These are phyloP conservation scores for Fusarium sp. DNA, from an alignment of 2,329 filamentous ascomycete genomes.

Conservation along the genomic window DNA sequence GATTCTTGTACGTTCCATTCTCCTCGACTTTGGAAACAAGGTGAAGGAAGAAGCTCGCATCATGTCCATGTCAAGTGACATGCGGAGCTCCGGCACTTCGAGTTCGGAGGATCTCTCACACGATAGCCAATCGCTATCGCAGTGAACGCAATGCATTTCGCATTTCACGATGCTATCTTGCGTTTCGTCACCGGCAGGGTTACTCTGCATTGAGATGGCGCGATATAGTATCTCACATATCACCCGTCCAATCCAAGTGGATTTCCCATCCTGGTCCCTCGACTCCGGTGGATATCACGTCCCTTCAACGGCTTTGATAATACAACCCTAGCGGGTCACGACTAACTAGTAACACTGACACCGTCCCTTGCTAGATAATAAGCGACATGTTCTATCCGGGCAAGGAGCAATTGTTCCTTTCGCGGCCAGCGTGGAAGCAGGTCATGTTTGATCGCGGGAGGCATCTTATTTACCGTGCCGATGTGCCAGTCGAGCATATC, in stretches of 20 bases:
- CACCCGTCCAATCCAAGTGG: constrained; percentile 39
- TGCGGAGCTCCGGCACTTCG: constrained; percentile 3
- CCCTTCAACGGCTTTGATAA: constrained; percentile 34
- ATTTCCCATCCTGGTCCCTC: constrained; percentile 32
- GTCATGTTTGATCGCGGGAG: constrained; percentile 46
- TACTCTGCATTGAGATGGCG: constrained; percentile 42
- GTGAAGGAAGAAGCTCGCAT: constrained; percentile 26
- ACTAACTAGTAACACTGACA: constrained; percentile 46
- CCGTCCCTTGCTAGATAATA: constrained; percentile 50
- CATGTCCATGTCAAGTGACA: constrained; percentile 31
- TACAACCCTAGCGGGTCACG: constrained; percentile 37
- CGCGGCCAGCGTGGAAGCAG: constrained; percentile 51
- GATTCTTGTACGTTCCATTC: constrained; percentile 49
- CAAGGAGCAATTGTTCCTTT: constrained; percentile 52
- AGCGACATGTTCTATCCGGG: constrained; percentile 52
- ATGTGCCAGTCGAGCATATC: constrained; percentile 39
- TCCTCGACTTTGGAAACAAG: constrained; percentile 4
- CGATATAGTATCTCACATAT: constrained; percentile 46
- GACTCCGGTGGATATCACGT: constrained; percentile 36
- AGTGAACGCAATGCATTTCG: constrained; percentile 6
- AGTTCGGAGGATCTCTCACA: not conserved
- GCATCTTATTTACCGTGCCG: constrained; percentile 43
- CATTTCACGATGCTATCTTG: constrained; percentile 5
- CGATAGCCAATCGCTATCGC: constrained; percentile 11
- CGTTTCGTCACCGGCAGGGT: constrained; percentile 37